These are phyloP conservation scores for Helotiales sp. DNA, from an alignment of 2,329 filamentous ascomycete genomes.

Conservation along the genomic window DNA sequence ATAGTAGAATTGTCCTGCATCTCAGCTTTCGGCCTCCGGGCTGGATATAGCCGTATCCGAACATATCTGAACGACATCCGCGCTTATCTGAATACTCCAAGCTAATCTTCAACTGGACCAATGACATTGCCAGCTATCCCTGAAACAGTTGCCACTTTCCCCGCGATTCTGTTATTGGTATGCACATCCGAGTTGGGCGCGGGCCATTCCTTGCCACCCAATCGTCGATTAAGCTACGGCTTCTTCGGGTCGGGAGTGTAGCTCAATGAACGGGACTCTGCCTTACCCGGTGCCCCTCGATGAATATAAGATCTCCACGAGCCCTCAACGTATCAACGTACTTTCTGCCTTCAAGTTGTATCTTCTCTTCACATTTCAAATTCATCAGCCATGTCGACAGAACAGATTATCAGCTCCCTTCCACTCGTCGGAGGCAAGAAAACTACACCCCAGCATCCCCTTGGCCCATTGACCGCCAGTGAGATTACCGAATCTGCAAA, in stretches of 20 bases:
- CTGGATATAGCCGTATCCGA: not conserved
- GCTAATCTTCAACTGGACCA: not conserved
- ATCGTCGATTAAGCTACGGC: not conserved
- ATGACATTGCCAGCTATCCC: not conserved
- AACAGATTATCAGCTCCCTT: constrained; percentile 36
- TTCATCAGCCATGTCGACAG: constrained; percentile 39
- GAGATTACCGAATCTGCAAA: constrained; percentile 59
- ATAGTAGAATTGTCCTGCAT: not conserved
- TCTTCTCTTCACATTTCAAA: too few relatives aligned
- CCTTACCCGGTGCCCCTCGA: not conserved
- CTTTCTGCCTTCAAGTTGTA: too few relatives aligned
- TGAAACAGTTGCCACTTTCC: constrained; percentile 6
- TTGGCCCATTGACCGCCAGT: constrained; percentile 60
- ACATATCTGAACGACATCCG: not conserved
- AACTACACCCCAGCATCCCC: constrained; percentile 52
- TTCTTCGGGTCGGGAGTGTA: not conserved
- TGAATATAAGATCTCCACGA: not conserved
- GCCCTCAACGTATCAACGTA: too few relatives aligned
- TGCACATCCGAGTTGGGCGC: constrained; percentile 28
- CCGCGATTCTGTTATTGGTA: constrained; percentile 33
- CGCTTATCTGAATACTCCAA: not conserved
- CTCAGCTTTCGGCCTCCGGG: not conserved
- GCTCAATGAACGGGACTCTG: not conserved
- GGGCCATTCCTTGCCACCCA: not conserved
- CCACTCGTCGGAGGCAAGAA: constrained; percentile 36